These are phyloP conservation scores for Gossypium trilobum DNA, from an alignment of 441 rosid genomes.

Conservation along the genomic window DNA sequence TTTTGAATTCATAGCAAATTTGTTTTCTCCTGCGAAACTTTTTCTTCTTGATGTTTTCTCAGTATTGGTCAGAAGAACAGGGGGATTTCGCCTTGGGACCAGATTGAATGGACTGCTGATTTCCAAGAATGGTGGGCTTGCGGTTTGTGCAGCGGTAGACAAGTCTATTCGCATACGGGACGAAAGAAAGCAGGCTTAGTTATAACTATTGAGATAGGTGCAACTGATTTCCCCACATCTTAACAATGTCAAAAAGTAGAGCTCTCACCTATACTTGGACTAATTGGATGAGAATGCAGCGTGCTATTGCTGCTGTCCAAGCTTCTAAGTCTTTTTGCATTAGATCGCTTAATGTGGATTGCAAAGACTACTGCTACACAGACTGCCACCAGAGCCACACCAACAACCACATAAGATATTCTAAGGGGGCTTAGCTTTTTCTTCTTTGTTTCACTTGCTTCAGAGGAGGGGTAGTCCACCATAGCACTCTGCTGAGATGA, in stretches of 20 bases:
- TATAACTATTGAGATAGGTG: neutral
- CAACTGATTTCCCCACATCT: neutral
- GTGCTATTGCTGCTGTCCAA: conserved; percentile 34
- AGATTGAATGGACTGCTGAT: conserved; percentile 33
- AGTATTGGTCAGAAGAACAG: conserved; percentile 27
- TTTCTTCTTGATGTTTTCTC: conserved; percentile 40
- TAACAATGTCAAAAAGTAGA: neutral
- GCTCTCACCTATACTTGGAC: conserved; percentile 42
- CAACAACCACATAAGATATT: conserved; percentile 51
- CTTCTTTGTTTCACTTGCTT: conserved; percentile 34
- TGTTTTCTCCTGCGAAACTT: conserved; percentile 41
- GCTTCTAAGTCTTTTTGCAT: conserved; percentile 27
- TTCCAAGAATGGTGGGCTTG: conserved; percentile 41
- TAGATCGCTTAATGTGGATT: conserved; percentile 33
- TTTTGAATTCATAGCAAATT: conserved; percentile 45
- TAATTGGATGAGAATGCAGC: conserved; percentile 35
- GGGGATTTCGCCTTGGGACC: conserved; percentile 27
- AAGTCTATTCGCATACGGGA: conserved; percentile 23
- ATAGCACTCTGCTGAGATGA: conserved; percentile 67
- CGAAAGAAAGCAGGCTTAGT: conserved; percentile 7
- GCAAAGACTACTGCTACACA: conserved; percentile 46
- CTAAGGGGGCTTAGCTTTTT: conserved; percentile 51
- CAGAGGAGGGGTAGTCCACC: conserved; percentile 42
- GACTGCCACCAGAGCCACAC: conserved; percentile 46
- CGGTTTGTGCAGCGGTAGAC: conserved; percentile 35